A percentile compares a stretch with the other conserved stretches of the same genome.
phyloP scores from a whole-genome alignment of 441 rosid genomes.

The Arabidopsis hybrid region DNA sequence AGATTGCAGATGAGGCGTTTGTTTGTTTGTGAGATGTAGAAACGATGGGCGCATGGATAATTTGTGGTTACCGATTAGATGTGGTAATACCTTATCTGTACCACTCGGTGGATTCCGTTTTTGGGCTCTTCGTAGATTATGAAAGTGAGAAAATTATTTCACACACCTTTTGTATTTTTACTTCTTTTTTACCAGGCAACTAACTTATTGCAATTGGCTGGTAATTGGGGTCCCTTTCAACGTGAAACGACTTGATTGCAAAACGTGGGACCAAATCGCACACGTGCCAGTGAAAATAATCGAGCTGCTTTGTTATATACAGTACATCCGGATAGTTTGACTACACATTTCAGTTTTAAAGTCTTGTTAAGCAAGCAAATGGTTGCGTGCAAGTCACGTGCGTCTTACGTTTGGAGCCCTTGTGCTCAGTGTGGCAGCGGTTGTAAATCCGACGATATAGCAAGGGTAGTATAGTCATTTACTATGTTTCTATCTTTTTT shows the following conservation, averaged over 20 bases:
- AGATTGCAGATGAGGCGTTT: constrained; percentile 7
- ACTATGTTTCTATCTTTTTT: background rate
- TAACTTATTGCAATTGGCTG: constrained; percentile 3
- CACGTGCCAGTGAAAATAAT: constrained; percentile 14
- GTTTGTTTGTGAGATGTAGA: constrained; percentile 26
- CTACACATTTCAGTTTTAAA: constrained; percentile 10
- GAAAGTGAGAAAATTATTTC: constrained; percentile 8
- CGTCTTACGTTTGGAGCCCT: constrained; percentile 30
- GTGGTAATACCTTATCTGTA: constrained; percentile 8
- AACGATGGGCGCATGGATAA: constrained; percentile 1
- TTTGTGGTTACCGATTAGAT: constrained; percentile 15
- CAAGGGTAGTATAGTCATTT: constrained; percentile 29
- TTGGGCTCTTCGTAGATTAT: constrained; percentile 9
- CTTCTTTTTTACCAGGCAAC: background rate
- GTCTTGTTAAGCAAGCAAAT: constrained; percentile 39
- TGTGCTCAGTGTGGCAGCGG: background rate
- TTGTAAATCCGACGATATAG: background rate
- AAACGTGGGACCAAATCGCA: constrained; percentile 24
- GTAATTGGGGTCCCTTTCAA: constrained; percentile 2
- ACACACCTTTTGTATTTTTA: background rate
- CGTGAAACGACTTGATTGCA: background rate
- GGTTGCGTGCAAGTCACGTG: constrained; percentile 43
- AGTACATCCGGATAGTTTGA: constrained; percentile 17
- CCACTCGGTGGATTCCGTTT: background rate
- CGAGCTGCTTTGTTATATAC: constrained; percentile 3